A percentile compares a stretch with the other conserved stretches of the same genome.
phyloP scores from a whole-genome alignment of 371 early-diverging fungal genomes.

The Mucor irregularis region DNA sequence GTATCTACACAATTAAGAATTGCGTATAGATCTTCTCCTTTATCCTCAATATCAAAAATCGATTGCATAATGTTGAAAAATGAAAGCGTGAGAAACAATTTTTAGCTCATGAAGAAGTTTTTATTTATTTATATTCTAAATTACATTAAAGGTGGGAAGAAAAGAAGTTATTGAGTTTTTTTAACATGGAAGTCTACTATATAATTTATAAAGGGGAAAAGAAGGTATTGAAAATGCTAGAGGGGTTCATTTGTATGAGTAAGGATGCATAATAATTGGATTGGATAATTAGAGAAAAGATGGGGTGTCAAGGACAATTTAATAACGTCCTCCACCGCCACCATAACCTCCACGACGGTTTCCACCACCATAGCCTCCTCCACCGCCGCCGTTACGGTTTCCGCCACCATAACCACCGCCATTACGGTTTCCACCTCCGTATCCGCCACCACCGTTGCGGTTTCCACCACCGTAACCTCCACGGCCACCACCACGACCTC shows the following conservation, averaged over 20 bases:
- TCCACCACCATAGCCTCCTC: background rate
- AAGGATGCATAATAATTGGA: no score
- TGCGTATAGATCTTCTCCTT: slow-evolving; percentile 19
- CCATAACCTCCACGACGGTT: background rate
- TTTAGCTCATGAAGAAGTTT: no score
- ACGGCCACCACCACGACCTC: slow-evolving; percentile 25
- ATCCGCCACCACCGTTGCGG: slow-evolving; percentile 7
- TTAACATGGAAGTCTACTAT: no score
- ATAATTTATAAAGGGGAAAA: no score
- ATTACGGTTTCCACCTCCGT: background rate
- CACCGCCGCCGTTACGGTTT: background rate
- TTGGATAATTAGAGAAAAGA: no score
- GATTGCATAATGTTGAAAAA: slow-evolving; percentile 16
- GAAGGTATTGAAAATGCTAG: no score
- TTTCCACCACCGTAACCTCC: slow-evolving; percentile 16
- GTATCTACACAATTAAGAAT: slow-evolving; percentile 23
- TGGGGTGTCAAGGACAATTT: no score
- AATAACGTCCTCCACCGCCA: background rate
- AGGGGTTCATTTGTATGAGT: no score
- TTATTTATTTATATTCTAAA: no score
- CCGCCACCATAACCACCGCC: background rate
- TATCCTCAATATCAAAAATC: slow-evolving; percentile 15
- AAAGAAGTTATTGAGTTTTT: no score
- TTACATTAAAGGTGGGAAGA: no score
- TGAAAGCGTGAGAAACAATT: slow-evolving; percentile 17